These are phyloP conservation scores for Hymenotorrendiella dingleyae DNA, from an alignment of 2,329 filamentous ascomycete species.

Conservation along the genomic window DNA sequence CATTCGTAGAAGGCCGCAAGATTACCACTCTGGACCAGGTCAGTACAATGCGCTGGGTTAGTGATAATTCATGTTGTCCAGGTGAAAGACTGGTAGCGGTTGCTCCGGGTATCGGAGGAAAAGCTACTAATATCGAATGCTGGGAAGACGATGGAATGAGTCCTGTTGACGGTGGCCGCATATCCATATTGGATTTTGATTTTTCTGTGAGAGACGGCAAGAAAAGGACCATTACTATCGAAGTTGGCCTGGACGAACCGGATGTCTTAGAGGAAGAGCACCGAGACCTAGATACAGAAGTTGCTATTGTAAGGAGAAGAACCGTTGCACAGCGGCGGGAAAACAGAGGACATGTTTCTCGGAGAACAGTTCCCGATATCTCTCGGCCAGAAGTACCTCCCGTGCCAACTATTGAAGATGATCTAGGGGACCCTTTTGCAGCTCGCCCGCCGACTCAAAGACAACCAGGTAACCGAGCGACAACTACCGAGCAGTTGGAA, in stretches of 20 bases:
- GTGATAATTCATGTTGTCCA: conserved; percentile 45
- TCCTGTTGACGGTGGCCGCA: conserved; percentile 71
- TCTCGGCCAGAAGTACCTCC: conserved; percentile 18
- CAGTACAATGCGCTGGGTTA: conserved; percentile 67
- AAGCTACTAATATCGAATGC: conserved; percentile 38
- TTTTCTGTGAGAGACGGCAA: conserved; percentile 52
- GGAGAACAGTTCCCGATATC: conserved; percentile 35
- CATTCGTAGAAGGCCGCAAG: conserved; percentile 61
- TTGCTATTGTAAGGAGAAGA: conserved; percentile 69
- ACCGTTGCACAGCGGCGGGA: conserved; percentile 60
- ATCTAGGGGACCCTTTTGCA: conserved; percentile 16
- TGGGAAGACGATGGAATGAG: conserved; percentile 64
- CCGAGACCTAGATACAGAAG: conserved; percentile 69
- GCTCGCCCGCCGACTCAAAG: conserved; percentile 10
- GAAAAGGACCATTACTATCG: conserved; percentile 57
- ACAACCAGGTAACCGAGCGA: conserved; percentile 17
- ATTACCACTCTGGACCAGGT: conserved; percentile 61
- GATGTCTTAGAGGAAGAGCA: conserved; percentile 68
- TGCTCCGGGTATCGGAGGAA: conserved; percentile 60
- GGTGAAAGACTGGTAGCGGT: conserved; percentile 62
- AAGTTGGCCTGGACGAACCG: conserved; percentile 65
- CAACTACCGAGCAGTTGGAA: conserved; percentile 16
- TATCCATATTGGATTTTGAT: conserved; percentile 70
- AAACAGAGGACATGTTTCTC: conserved; percentile 41
- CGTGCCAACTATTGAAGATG: conserved; percentile 21